Evolutionary conservation across 2,329 filamentous ascomycete genomes (phyloP).

Genomic region (Monilinia laxa): DNA sequence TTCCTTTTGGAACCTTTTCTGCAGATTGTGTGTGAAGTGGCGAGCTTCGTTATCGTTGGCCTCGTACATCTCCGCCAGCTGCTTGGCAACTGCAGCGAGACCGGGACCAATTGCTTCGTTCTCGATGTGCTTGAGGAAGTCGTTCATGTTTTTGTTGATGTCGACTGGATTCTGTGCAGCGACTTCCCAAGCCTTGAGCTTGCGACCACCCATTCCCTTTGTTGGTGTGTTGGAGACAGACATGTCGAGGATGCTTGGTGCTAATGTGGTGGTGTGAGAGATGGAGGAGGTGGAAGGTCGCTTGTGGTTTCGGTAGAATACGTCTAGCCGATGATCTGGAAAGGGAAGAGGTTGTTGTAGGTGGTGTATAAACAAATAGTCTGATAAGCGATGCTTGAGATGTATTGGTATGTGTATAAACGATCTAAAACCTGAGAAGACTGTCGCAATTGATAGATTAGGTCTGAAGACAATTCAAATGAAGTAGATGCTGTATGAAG

Average conservation of each 20-base stretch:
- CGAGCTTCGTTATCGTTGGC: not conserved
- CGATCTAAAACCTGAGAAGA: not conserved
- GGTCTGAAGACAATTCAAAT: not conserved
- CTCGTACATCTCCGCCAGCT: not conserved
- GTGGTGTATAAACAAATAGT: not conserved
- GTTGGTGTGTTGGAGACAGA: not conserved
- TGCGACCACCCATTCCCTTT: conserved; percentile 2
- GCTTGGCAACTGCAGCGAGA: not conserved
- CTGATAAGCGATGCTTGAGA: not conserved
- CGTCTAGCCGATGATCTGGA: not conserved
- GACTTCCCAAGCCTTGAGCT: not conserved
- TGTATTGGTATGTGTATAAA: not conserved
- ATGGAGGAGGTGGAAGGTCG: too few relatives aligned
- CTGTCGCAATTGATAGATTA: not conserved
- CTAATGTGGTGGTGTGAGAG: not conserved
- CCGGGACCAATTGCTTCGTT: not conserved
- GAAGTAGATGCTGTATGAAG: not conserved
- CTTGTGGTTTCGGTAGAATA: not conserved
- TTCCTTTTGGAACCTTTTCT: conserved; percentile 1
- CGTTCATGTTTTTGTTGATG: not conserved
- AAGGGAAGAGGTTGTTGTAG: not conserved
- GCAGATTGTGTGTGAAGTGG: not conserved
- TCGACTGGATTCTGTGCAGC: not conserved
- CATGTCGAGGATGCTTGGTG: not conserved
- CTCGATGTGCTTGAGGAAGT: conserved; percentile 3